Conservation (phyloP, 2,329 filamentous ascomycete genomes). For the Colletotrichum spinosum region DNA sequence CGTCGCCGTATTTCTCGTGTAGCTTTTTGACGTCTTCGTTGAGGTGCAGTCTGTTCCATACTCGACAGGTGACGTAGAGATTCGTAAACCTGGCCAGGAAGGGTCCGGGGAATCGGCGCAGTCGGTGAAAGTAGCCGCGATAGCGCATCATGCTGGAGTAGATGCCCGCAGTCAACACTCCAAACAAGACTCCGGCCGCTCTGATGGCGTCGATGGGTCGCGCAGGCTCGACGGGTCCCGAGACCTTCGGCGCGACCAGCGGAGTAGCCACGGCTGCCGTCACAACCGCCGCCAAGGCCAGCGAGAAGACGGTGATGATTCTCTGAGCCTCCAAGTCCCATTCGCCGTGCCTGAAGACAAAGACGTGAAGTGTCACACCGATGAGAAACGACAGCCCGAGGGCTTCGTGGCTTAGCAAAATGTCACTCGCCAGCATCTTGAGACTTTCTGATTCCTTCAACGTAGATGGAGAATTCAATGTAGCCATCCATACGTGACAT, state of each 20-base stretch:
- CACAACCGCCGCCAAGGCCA: not conserved
- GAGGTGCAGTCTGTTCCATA: slow-evolving; percentile 37
- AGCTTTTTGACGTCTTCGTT: slow-evolving; percentile 37
- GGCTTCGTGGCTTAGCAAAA: not conserved
- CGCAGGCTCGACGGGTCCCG: not conserved
- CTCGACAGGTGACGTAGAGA: slow-evolving; percentile 36
- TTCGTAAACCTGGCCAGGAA: slow-evolving; percentile 42
- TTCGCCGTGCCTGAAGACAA: slow-evolving; percentile 41
- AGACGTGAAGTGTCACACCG: slow-evolving; percentile 33
- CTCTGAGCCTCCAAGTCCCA: slow-evolving; percentile 40
- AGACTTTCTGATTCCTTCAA: not conserved
- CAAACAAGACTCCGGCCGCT: not conserved
- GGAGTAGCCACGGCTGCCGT: not conserved
- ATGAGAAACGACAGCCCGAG: slow-evolving; percentile 16
- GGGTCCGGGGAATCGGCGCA: slow-evolving; percentile 44
- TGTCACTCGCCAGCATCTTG: not conserved
- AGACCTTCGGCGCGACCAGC: not conserved
- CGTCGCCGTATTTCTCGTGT: slow-evolving; percentile 44
- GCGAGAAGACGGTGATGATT: slow-evolving; percentile 11
- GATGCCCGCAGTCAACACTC: slow-evolving; percentile 18
- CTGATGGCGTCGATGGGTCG: not conserved
- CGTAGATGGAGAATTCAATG: too few relatives aligned
- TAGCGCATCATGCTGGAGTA: slow-evolving; percentile 40
- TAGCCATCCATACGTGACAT: accelerated
- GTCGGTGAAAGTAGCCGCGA: slow-evolving; percentile 40